Percentiles rank a stretch among this genome's conserved stretches.
These are phyloP conservation scores for Cadophora luteo-olivacea DNA, from an alignment of 2,329 filamentous ascomycete genomes.

Conservation along the genomic window DNA sequence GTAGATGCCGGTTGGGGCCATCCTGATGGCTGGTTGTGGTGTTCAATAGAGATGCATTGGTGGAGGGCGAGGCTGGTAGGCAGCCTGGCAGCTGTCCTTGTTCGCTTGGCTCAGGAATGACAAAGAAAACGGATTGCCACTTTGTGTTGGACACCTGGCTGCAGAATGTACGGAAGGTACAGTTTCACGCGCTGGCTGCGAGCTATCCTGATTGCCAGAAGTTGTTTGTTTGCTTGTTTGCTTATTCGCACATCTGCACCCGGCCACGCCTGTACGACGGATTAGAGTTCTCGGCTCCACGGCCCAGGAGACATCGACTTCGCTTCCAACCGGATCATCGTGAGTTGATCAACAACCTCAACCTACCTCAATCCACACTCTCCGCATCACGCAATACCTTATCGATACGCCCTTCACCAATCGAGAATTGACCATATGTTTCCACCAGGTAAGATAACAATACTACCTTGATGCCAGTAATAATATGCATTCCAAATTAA, in stretches of 20 bases:
- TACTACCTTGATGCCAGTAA: constrained; percentile 5
- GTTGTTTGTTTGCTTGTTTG: not conserved
- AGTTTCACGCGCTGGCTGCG: not conserved
- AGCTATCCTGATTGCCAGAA: not conserved
- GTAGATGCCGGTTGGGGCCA: constrained; percentile 41
- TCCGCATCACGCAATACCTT: not conserved
- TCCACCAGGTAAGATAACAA: not conserved
- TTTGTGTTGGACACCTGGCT: not conserved
- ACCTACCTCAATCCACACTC: not conserved
- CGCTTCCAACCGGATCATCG: constrained; percentile 1
- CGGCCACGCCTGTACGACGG: not conserved
- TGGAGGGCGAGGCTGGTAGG: not conserved
- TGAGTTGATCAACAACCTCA: not conserved
- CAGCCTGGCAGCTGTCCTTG: not conserved
- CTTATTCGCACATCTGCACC: not conserved
- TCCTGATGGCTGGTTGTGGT: constrained; percentile 22
- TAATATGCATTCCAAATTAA: not conserved
- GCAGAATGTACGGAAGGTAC: not conserved
- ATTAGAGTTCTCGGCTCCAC: not conserved
- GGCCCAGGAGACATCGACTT: not conserved
- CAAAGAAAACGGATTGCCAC: not conserved
- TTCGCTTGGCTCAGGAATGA: not conserved
- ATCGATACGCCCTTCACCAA: not conserved
- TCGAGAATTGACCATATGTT: not conserved
- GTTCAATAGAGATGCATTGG: constrained; percentile 5